These are phyloP conservation scores for Lathyrus aphaca DNA, from an alignment of 306 rosid genomes.

Conservation along the genomic window DNA sequence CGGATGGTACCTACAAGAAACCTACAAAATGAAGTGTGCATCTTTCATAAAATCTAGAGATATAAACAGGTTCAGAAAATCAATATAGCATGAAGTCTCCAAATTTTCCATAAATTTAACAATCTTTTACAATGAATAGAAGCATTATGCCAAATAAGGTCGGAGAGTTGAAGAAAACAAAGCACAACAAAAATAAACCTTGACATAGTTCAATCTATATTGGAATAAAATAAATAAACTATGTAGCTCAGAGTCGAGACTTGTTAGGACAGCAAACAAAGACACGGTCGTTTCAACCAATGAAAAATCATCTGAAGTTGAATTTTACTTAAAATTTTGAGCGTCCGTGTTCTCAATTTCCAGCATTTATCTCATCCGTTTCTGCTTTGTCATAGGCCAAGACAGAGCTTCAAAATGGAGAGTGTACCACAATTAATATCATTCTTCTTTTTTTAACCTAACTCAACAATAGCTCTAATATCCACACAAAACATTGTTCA, in stretches of 20 bases:
- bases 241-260: background rate
- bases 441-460: conserved; percentile 1
- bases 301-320: background rate
- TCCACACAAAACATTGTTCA: background rate
- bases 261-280: background rate
- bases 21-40: conserved; percentile 39
- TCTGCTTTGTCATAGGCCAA: conserved; percentile 26
- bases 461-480: background rate
- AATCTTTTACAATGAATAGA: conserved; percentile 6
- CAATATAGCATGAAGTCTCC: background rate
- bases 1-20: conserved; percentile 85
- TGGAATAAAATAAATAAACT: background rate
- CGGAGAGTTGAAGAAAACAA: background rate
- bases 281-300: conserved; percentile 17
- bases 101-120: conserved; percentile 6
- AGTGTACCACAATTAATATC: background rate
- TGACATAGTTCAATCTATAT: conserved; percentile 21
- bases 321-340: background rate
- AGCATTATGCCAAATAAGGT: conserved; percentile 3
- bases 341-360: background rate
- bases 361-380: background rate
- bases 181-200: background rate
- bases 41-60: conserved; percentile 32
- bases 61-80: conserved; percentile 13
- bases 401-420: conserved; percentile 31